These are phyloP conservation scores for Rhizophora apiculata DNA, from an alignment of 345 rosid genomes.

Conservation along the genomic window DNA sequence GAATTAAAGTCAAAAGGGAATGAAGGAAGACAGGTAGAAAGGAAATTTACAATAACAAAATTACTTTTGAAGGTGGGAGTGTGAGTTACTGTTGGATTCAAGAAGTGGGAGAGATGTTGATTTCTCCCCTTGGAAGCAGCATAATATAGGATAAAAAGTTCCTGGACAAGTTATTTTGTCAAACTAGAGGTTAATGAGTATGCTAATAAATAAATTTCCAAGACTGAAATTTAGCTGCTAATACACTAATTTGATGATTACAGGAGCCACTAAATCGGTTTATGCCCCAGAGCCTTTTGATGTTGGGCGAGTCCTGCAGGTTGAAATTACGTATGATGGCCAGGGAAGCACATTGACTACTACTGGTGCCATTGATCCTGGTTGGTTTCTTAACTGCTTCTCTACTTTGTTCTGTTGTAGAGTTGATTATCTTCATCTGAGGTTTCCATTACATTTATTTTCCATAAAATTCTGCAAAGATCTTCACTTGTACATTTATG, in stretches of 20 bases:
- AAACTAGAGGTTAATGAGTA: not conserved
- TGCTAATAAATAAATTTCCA: not conserved
- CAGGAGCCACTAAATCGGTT: conserved; percentile 89
- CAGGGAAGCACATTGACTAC: conserved; percentile 55
- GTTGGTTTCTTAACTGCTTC: conserved; percentile 36
- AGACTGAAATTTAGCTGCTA: not conserved
- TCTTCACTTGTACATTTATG: not conserved
- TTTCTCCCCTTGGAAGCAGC: not conserved
- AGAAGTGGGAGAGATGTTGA: not conserved
- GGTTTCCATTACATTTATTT: not conserved
- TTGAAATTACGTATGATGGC: conserved; percentile 54
- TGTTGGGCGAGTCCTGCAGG: conserved; percentile 72
- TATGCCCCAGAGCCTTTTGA: conserved; percentile 96
- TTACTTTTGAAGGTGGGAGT: not conserved
- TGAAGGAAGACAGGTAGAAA: too few species aligned
- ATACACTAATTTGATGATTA: not conserved
- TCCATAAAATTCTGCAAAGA: not conserved
- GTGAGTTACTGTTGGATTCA: not conserved
- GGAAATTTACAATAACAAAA: too few species aligned
- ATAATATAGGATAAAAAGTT: not conserved
- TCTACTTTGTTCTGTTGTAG: not conserved
- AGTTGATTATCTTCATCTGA: too few species aligned
- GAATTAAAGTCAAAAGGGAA: too few species aligned
- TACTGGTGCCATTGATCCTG: conserved; percentile 76
- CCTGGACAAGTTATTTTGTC: not conserved